Conservation (phyloP, 495 filamentous ascomycete genomes). For the Glutinoglossum americanum region DNA sequence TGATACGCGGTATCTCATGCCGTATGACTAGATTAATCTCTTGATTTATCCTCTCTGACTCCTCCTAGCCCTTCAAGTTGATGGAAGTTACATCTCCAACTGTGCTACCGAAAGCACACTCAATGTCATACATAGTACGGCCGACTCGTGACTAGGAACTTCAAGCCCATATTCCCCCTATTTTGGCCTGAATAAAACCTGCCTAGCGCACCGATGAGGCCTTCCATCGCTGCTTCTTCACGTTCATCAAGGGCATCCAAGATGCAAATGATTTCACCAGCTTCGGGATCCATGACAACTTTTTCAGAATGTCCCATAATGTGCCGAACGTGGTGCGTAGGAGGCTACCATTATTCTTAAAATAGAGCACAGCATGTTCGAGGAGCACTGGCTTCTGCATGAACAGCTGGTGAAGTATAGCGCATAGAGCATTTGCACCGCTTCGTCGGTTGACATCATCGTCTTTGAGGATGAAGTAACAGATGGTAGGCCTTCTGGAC, state of each 20-base stretch:
- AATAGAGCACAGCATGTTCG: constrained; percentile 4
- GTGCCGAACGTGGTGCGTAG: neutral
- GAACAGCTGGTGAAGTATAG: constrained; percentile 22
- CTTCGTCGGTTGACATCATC: constrained; percentile 9
- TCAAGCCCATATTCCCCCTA: neutral
- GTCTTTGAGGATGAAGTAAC: constrained; percentile 24
- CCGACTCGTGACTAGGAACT: neutral
- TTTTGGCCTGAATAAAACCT: neutral
- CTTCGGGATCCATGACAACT: neutral
- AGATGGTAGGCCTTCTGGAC: constrained; percentile 12
- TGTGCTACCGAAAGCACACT: neutral
- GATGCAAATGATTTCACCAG: neutral
- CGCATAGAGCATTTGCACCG: constrained; percentile 13
- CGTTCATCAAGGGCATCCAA: neutral
- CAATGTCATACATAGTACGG: neutral
- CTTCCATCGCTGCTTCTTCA: neutral
- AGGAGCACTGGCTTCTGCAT: constrained; percentile 8
- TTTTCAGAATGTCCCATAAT: neutral
- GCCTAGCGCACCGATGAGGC: neutral
- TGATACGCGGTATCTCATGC: neutral
- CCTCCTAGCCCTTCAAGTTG: neutral
- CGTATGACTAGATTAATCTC: neutral
- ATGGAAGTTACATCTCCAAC: neutral
- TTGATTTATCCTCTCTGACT: neutral
- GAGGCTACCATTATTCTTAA: no score